These are phyloP conservation scores for Suhomyces prunicola DNA, from an alignment of 805 yeast species.

Conservation along the genomic window DNA sequence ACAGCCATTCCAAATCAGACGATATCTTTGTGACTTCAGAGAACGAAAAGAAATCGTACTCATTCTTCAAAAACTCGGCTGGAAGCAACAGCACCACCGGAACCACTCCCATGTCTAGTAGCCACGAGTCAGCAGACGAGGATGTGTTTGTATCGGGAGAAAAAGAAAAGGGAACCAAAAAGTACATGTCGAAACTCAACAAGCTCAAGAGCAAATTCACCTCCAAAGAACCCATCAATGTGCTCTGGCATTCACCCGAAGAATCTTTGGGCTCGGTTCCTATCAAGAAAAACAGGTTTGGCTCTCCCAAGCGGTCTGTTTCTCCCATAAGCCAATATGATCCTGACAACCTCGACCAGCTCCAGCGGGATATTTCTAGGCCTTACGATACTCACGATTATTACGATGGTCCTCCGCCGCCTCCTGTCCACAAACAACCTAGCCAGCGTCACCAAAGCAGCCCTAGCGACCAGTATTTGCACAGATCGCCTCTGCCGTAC, in stretches of 20 bases:
- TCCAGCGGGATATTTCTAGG: constrained; percentile 3
- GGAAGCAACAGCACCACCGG: background rate
- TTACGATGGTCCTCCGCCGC: constrained; percentile 16
- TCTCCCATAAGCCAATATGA: constrained; percentile 22
- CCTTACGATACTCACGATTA: constrained; percentile 2
- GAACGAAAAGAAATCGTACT: background rate
- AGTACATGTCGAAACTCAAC: constrained; percentile 25
- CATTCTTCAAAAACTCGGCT: background rate
- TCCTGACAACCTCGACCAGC: constrained; percentile 6
- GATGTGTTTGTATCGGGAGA: background rate
- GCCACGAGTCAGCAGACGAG: constrained; percentile 1
- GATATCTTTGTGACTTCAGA: constrained; percentile 5
- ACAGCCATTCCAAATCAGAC: background rate
- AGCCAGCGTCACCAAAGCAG: background rate
- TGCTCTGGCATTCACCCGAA: constrained; percentile 17
- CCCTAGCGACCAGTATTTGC: background rate
- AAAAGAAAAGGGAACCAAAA: constrained; percentile 8
- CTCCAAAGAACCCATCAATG: constrained; percentile 32
- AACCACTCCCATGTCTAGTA: constrained; percentile 2
- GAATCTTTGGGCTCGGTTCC: background rate
- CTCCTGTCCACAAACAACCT: constrained; percentile 18
- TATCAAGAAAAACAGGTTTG: background rate
- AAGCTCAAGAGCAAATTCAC: constrained; percentile 32
- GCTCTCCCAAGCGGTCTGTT: constrained; percentile 7
- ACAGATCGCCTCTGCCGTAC: background rate